Conservation (phyloP, 129 eudicot genomes). For the Helichrysum umbraculigerum region DNA sequence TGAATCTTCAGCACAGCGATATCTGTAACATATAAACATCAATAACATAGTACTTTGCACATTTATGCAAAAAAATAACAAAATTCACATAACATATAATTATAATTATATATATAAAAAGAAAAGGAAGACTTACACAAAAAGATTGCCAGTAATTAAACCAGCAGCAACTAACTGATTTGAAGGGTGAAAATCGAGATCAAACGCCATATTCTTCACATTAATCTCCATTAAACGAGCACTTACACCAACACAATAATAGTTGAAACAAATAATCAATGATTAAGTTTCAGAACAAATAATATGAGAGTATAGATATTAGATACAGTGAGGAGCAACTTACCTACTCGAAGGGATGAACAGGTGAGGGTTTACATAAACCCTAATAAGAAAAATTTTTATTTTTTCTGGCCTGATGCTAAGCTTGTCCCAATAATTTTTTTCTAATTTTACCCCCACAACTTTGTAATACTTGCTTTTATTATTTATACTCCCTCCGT, state of each 20-base stretch:
- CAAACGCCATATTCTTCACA: slow-evolving; percentile 59
- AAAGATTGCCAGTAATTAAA: slow-evolving; percentile 75
- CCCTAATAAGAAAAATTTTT: too few relatives aligned
- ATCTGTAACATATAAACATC: slow-evolving; percentile 37
- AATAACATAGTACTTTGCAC: neutral
- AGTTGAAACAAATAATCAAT: neutral
- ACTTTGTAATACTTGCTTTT: too few relatives aligned
- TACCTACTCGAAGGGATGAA: neutral
- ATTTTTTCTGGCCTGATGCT: too few relatives aligned
- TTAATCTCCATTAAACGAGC: slow-evolving; percentile 58
- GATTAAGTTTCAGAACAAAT: neutral
- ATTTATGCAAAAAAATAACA: too few relatives aligned
- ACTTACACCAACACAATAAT: neutral
- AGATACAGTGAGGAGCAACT: neutral
- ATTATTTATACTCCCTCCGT: too few relatives aligned
- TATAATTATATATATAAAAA: neutral
- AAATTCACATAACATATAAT: neutral
- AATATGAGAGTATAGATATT: neutral
- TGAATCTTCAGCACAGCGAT: slow-evolving; percentile 67
- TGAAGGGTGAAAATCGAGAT: slow-evolving; percentile 87
- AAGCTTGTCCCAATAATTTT: too few relatives aligned
- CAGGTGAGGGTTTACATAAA: too few relatives aligned
- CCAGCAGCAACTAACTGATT: slow-evolving; percentile 72
- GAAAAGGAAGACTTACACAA: slow-evolving; percentile 42
- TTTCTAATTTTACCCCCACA: too few relatives aligned